phyloP scores from a whole-genome alignment of 192 early-diverging fungal genomes.

The Diversispora eburnea region DNA sequence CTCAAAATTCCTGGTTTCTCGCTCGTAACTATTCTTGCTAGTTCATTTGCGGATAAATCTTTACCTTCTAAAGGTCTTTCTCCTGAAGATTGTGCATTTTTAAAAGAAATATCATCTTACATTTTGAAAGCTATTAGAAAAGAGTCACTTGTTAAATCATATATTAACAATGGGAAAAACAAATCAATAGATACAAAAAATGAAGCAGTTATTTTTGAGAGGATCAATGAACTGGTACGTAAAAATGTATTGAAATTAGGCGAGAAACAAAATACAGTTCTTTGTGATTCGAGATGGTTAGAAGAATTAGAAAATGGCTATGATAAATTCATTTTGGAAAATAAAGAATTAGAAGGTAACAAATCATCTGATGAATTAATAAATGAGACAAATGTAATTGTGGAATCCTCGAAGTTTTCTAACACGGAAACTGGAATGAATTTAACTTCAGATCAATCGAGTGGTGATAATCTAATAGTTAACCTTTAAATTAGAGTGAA shows the following conservation, averaged over 20 bases:
- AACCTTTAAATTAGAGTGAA: too few species aligned
- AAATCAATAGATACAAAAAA: neutral
- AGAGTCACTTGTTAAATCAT: neutral
- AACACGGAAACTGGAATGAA: too few species aligned
- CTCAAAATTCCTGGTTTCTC: neutral
- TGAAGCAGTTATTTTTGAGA: neutral
- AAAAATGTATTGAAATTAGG: slow-evolving; percentile 7
- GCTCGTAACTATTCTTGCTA: neutral
- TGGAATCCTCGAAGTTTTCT: too few species aligned
- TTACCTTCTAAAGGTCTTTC: neutral
- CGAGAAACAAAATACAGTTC: neutral
- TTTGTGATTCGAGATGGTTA: neutral
- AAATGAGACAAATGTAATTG: too few species aligned
- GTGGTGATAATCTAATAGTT: too few species aligned
- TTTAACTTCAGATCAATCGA: too few species aligned
- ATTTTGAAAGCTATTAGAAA: slow-evolving; percentile 1
- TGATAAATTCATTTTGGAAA: neutral
- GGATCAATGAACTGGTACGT: neutral
- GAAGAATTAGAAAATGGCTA: slow-evolving; percentile 5
- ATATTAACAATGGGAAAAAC: slow-evolving; percentile 4
- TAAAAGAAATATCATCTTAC: neutral
- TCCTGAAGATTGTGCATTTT: neutral
- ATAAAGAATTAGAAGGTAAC: too few species aligned
- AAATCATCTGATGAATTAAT: too few species aligned
- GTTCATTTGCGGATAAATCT: neutral